Evolutionary conservation across 345 rosid species (phyloP).

Genomic region (Lenwebbia sp.): DNA sequence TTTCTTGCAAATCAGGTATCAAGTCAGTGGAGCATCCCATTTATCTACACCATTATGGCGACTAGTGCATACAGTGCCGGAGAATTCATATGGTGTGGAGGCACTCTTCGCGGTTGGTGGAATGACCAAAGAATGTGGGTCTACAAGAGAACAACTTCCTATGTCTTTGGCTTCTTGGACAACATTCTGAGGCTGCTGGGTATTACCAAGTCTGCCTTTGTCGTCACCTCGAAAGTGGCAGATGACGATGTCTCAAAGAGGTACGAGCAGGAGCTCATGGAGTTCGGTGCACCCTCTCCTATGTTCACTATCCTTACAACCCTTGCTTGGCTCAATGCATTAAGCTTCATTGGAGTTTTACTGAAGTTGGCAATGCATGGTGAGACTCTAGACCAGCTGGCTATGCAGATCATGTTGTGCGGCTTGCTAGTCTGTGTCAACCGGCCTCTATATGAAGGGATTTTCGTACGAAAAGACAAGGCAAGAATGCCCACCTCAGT

Average conservation of each 20-base stretch:
- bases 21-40: conserved; percentile 26
- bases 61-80: conserved; percentile 10
- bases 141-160: conserved; percentile 31
- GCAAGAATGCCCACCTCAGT: conserved; percentile 28
- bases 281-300: conserved; percentile 33
- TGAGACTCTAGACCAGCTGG: conserved; percentile 2
- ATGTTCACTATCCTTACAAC: conserved; percentile 31
- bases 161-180: conserved; percentile 21
- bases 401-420: conserved; percentile 21
- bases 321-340: conserved; percentile 27
- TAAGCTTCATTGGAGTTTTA: conserved; percentile 12
- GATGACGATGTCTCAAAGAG: conserved; percentile 19
- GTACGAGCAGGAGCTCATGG: conserved; percentile 15
- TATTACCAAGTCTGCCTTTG: conserved; percentile 14
- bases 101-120: conserved; percentile 33
- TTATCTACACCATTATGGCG: conserved; percentile 14
- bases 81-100: conserved; percentile 17
- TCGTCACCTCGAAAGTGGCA: conserved; percentile 22
- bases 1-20: conserved; percentile 6
- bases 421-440: conserved; percentile 21
- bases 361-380: not conserved
- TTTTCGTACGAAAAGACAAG: conserved; percentile 25
- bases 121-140: conserved; percentile 30
- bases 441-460: conserved; percentile 21
- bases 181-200: conserved; percentile 17